phyloP scores from a whole-genome alignment of 1,139 yeast species.

The Kodamaea anthophila region DNA sequence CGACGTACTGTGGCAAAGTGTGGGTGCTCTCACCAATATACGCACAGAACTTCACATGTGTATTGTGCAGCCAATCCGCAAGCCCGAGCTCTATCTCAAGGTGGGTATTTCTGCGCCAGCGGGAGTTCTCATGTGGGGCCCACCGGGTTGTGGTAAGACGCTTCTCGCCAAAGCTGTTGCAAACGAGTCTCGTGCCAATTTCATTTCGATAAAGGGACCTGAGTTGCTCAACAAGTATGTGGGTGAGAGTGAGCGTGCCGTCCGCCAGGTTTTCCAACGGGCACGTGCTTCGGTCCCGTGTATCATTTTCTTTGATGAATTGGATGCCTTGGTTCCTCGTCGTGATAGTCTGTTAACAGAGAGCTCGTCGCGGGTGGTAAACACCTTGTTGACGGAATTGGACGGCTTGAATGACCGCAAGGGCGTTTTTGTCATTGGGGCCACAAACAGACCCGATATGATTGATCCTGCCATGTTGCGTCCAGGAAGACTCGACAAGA shows the following conservation, averaged over 20 bases:
- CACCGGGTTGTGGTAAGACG: constrained; percentile 99
- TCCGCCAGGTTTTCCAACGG: constrained; percentile 87
- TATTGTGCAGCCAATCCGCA: constrained; percentile 90
- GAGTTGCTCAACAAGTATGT: constrained; percentile 90
- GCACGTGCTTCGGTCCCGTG: constrained; percentile 96
- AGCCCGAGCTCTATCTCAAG: constrained; percentile 82
- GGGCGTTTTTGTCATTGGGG: constrained; percentile 93
- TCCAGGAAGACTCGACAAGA: constrained; percentile 94
- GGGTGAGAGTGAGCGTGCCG: constrained; percentile 94
- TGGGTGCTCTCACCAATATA: constrained; percentile 78
- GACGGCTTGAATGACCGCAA: constrained; percentile 91
- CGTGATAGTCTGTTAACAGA: constrained; percentile 86
- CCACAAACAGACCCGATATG: constrained; percentile 97
- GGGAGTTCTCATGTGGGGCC: constrained; percentile 98
- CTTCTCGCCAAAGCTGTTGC: constrained; percentile 97
- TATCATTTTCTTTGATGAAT: constrained; percentile 90
- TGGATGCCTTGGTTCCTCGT: constrained; percentile 93
- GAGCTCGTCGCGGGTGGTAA: constrained; percentile 89
- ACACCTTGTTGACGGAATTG: constrained; percentile 85
- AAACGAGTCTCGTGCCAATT: constrained; percentile 94
- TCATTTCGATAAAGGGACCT: constrained; percentile 95
- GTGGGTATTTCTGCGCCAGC: constrained; percentile 97
- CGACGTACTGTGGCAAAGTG: constrained; percentile 92
- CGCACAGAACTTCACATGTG: constrained; percentile 95
- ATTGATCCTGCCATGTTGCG: constrained; percentile 97